Evolutionary conservation across 495 filamentous ascomycete species (phyloP), one percentile per base, ranked within the genome.

Genomic region (Podospora pseudopauciseta): DNA sequence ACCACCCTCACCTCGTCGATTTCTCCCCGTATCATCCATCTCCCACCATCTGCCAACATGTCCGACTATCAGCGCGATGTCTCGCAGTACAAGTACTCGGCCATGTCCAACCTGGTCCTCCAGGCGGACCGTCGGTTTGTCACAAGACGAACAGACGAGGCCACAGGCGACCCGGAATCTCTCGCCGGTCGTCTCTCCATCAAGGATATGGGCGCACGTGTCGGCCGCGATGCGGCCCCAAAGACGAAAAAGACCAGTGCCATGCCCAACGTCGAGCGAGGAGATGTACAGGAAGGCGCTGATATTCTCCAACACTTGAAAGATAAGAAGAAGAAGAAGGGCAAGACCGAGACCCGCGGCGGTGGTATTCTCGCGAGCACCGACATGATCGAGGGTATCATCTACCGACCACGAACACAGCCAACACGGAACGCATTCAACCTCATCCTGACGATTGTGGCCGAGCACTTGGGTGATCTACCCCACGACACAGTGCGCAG

Each of bases 81-180:
- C 64, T 94, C 91, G 74, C 94, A 97, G 82, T 99, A 97, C 86
- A 99, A 99, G 81, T 99, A 99, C 86, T 92, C 92, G 89, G 94
- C 93, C 79, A 99, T 99, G 95, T 98, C 95, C 84, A 99, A 99
- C 88, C 89, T 99, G 92, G 95, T 99, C 78, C 92, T 97, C 87
- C 94, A 97, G 90, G 94, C 93, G 83, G 95, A 99, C 84, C 90
- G 92, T 80, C 90, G 96, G 76, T 98, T 99, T 78, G 89, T 94
- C 72, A 93, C 92, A 65, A 89, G 93, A 73, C 88, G 91, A 71
- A 92, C 89, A 71, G 95, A 99, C 81, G 95, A 99, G 80, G 89
- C 91, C 67, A 97, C 96, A 49, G 95, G 95, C 73, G 96, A 99
- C 77, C 95, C 95, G 63, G 95, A 99, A 81, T 98, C 95, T 64